Conservation (phyloP, 208 protist species). For the Leishmania mexicana region DNA sequence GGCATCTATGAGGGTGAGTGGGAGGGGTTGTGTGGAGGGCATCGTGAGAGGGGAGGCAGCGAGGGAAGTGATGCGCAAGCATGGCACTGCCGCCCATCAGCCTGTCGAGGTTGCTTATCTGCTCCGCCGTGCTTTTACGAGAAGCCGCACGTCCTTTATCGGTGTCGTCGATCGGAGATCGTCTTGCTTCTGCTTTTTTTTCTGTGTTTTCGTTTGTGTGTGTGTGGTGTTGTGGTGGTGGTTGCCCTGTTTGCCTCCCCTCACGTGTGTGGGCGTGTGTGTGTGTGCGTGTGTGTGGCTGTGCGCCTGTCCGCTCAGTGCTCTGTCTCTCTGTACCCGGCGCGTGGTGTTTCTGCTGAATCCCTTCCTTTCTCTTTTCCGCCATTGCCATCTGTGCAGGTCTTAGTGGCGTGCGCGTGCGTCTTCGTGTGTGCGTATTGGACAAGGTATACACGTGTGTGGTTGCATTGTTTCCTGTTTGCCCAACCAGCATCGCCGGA, state of each 20-base stretch:
- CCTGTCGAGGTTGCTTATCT: not conserved
- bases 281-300: not conserved
- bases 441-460: not conserved
- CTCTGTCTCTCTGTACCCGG: not conserved
- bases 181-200: not conserved
- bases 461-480: not conserved
- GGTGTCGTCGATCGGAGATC: constrained; percentile 2
- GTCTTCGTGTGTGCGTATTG: not conserved
- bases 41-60: not conserved
- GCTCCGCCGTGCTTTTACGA: not conserved
- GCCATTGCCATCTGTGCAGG: not conserved
- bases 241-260: not conserved
- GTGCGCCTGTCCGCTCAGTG: not conserved
- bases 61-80: not conserved
- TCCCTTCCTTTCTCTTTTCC: not conserved
- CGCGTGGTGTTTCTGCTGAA: not conserved
- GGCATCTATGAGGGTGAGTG: not conserved
- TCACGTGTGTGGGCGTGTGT: not conserved
- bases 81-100: not conserved
- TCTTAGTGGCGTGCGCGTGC: not conserved
- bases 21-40: not conserved
- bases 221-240: not conserved
- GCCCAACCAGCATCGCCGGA: not conserved
- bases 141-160: not conserved
- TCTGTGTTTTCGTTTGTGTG: not conserved